These are phyloP conservation scores for Coix lacrymajobi DNA, from an alignment of 176 grass and related monocot genomes.

Conservation along the genomic window DNA sequence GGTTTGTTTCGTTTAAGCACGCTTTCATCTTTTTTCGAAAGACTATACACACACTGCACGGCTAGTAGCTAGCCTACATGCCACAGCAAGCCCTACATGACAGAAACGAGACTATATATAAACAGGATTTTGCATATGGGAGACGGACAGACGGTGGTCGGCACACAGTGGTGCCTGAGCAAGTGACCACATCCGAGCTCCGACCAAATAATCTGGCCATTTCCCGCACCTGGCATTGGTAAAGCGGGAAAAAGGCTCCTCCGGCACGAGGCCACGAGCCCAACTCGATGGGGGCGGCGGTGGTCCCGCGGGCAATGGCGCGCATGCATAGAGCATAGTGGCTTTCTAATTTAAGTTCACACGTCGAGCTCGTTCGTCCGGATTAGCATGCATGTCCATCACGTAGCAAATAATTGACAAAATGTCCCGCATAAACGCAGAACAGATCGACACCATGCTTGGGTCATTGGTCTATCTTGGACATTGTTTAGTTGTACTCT, in stretches of 20 bases:
- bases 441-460: too few relatives aligned
- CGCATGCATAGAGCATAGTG: not conserved
- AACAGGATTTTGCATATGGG: too few relatives aligned
- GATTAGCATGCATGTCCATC: not conserved
- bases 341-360: constrained; percentile 20
- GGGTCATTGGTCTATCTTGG: too few relatives aligned
- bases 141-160: too few relatives aligned
- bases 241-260: not conserved
- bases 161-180: constrained; percentile 6
- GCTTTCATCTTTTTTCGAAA: too few relatives aligned
- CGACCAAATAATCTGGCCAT: constrained; percentile 3
- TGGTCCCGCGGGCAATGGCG: not conserved
- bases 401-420: constrained; percentile 1
- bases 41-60: too few relatives aligned
- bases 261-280: not conserved
- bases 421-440: not conserved
- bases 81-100: too few relatives aligned
- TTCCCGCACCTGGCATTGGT: not conserved
- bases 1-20: too few relatives aligned
- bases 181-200: constrained; percentile 16
- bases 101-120: too few relatives aligned
- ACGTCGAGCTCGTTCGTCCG: not conserved
- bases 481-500: too few relatives aligned
- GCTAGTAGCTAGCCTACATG: too few relatives aligned
- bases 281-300: not conserved